A percentile compares a stretch with the other conserved stretches of the same genome.
Evolutionary conservation across 805 yeast genomes (phyloP).

Genomic region (Blastobotrys peoriensis): DNA sequence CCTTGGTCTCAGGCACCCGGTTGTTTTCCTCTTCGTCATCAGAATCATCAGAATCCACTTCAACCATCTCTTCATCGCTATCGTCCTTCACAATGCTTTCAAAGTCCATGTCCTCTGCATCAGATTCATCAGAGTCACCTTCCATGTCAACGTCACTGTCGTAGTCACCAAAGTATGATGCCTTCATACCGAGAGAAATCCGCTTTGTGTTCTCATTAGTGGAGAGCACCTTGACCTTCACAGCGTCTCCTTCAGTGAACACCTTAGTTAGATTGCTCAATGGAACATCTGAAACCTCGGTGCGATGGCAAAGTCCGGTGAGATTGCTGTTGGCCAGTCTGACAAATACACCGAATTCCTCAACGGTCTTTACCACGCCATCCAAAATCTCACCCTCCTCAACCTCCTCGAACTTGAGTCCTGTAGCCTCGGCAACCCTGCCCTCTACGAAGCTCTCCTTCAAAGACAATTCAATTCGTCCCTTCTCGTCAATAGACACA

Average conservation of each 20-base stretch:
- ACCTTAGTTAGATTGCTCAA: slow-evolving; percentile 53
- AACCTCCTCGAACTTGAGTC: slow-evolving; percentile 44
- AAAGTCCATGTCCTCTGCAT: slow-evolving; percentile 20
- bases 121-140: slow-evolving; percentile 22
- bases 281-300: slow-evolving; percentile 65
- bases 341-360: slow-evolving; percentile 89
- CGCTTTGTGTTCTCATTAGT: slow-evolving; percentile 62
- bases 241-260: slow-evolving; percentile 86
- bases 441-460: slow-evolving; percentile 79
- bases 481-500: slow-evolving; percentile 44
- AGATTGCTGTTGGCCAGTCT: slow-evolving; percentile 65
- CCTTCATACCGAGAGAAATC: slow-evolving; percentile 87
- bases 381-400: slow-evolving; percentile 64
- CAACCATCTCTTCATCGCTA: slow-evolving; percentile 22
- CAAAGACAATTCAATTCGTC: slow-evolving; percentile 67
- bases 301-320: slow-evolving; percentile 81
- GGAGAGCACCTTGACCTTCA: slow-evolving; percentile 71
- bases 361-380: slow-evolving; percentile 70
- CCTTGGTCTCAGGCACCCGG: slow-evolving; percentile 30
- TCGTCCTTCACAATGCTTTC: slow-evolving; percentile 23
- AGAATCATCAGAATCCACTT: slow-evolving; percentile 29
- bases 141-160: slow-evolving; percentile 29
- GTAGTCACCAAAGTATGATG: slow-evolving; percentile 65
- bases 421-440: slow-evolving; percentile 36
- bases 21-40: slow-evolving; percentile 31